Evolutionary conservation across 257 asterid species (phyloP), one percentile per base, ranked within the genome.

Genomic region (Lithospermum erythrorhizon): DNA sequence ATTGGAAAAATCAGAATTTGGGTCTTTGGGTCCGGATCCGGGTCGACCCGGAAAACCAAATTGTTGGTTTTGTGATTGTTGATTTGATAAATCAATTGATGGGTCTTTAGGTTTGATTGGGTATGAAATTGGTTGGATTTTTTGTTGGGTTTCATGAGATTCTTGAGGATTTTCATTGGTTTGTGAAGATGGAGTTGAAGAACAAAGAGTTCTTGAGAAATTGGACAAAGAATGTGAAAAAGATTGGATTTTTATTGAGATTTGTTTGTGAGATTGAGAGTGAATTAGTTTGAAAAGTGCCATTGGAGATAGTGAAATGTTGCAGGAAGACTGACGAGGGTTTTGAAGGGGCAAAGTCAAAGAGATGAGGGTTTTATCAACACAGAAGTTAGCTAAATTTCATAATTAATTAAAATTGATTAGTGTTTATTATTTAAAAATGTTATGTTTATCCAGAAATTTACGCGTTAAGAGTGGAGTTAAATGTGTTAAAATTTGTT

Each of bases 111-210:
- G 80, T 64, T 75, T 84, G 13, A 74, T 14, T 35, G 85, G 64
- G 68, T 90, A 90, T 21, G 95, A 81, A 61, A 86, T 85, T 61
- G 96, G 82, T 61, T 77, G 85, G 61, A 86, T 61, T 23, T 69
- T 25, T 75, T 24, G 49, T 86, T 82, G 22, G 58, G 77, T 19
- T 79, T 74, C 24, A 49, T 65, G 64, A 16, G 41, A 13, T 16
- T 71, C 71, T 79, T 75, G 23, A 32, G 70, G 45, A 8, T 75
- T 45, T 19, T 70, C 72, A 9, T 64, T 61, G 73, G 72, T 24
- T 68, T 64, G 70, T 17, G 79, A 83, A 65, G 80, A n/a, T n/a
- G n/a, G 81, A 67, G 63, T 61, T 66, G 73, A 72, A 0, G 63
- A 74, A 27, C 68, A 17, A 8, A 55, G 65, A 29, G 52, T 61